Evolutionary conservation across 2,329 filamentous ascomycete genomes (phyloP), one percentile per base, ranked within the genome.

Genomic region (Colletotrichum sp.): DNA sequence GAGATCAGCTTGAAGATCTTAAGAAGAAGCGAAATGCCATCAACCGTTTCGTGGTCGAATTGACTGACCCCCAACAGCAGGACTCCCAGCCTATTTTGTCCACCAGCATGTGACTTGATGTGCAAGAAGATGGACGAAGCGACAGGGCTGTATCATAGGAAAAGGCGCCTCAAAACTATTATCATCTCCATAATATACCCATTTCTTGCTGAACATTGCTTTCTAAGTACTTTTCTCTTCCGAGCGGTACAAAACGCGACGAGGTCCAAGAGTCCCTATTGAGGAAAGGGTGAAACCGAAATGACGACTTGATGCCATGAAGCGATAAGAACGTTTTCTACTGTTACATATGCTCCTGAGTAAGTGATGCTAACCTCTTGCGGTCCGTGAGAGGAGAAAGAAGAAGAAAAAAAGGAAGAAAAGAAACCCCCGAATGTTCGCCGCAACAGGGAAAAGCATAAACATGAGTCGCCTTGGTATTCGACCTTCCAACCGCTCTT

Each of bases 1-100:
- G 81, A 6, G 77, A 80, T 10, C 80, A 85, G 30, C 77, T 85
- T 32, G 78, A 81, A 28, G 77, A 82, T 63, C 77, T 89, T 55
- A 83, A 79, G 52, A 64, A 67, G 18, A 81, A 80, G 48, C 81
- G 83, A 24, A 81, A 80, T 73, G 68, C 81, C 39, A 71, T 85
- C 55, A 83, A 83, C 74, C 77, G 79, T 18, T 78, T 81, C 61
- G 78, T 84, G 9, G 75, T 78, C n/a, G 57, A 68, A 43, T 69
- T 72, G 21, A 77, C 75, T 34, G 77, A 78, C 43, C 71, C 72
- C 18, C 72, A 76, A 12, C 70, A 76, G 18, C 61, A 71, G 32
- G 14, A 36, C 60, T 64, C 61, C 24, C 36, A 24, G 36, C 9
- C 21, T 10, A 26, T 7, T 9, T 18, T 65, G 13, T 21, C 30